A percentile compares a stretch with the other conserved stretches of the same genome.
These are phyloP conservation scores for Misopates orontium DNA, from an alignment of 257 asterid genomes.

Conservation along the genomic window DNA sequence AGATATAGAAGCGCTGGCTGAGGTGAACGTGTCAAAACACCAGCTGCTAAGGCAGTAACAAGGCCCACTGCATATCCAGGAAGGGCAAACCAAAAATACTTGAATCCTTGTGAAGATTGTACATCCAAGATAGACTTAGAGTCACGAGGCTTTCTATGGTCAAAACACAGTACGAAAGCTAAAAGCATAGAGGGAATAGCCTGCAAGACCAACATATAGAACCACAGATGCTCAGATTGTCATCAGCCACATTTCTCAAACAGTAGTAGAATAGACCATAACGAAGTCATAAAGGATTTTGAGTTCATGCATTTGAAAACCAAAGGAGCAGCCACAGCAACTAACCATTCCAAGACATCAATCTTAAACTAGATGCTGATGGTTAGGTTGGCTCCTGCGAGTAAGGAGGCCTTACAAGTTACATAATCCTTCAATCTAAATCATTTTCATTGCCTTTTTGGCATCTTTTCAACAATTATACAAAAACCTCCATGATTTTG, in stretches of 20 bases:
- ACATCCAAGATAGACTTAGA: constrained; percentile 36
- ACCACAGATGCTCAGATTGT: constrained; percentile 23
- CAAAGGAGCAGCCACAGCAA: background rate
- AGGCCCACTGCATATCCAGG: constrained; percentile 85
- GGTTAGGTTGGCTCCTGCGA: background rate
- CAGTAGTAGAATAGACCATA: constrained; percentile 4
- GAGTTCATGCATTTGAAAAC: background rate
- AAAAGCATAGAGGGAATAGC: constrained; percentile 98
- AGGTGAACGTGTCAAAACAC: constrained; percentile 84
- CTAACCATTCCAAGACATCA: too few relatives aligned
- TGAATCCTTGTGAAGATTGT: constrained; percentile 54
- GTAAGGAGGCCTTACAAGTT: background rate
- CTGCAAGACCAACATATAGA: constrained; percentile 48
- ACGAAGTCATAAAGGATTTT: background rate
- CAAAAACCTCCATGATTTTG: constrained; percentile 4
- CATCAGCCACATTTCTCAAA: constrained; percentile 8
- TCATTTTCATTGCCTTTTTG: background rate
- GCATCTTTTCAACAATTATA: background rate
- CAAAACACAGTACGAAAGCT: constrained; percentile 88
- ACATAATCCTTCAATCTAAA: background rate
- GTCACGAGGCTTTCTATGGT: constrained; percentile 65
- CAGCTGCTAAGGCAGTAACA: constrained; percentile 83
- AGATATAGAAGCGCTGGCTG: constrained; percentile 93
- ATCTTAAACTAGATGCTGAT: background rate
- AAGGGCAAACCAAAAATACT: constrained; percentile 78